Base-by-base conservation (phyloP, 2,329 filamentous ascomycete genomes). In the Chalaropsis ovoidea region DNA sequence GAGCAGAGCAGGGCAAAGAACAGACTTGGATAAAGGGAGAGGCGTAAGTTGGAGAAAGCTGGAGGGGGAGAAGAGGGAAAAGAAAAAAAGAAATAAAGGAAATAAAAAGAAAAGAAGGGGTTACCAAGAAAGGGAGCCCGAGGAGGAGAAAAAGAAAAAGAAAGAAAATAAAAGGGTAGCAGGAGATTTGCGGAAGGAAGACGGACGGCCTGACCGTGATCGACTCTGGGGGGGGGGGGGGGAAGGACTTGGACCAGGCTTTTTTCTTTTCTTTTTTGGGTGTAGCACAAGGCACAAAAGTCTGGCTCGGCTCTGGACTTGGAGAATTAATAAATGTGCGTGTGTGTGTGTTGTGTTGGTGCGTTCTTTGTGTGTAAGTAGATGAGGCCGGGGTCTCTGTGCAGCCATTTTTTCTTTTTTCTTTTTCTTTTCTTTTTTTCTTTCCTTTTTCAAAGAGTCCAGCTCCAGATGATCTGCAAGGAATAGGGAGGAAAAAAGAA, bases 211-310 rank as follows among this genome's bases (percentile, higher is more conserved):
- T 58, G 54, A 19, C 54, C 54, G 54, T 35, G 54, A 58, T 58
- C 54, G 54, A 58, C 54, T 58, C 54, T 58, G 54, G 54, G 43
- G 52, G 27, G 22, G 52, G 27, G 52, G 52, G 52, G 22, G 52
- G 22, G 31, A 11, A 19, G 52, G 27, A 31, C 24, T 19, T 56
- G 54, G 54, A 58, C 54, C 24, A 39, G 54, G 54, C 17, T 39
- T 58, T 58, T 58, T 58, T 54, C 19, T 24, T 58, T 58, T 1
- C 19, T 39, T 58, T 17, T 19, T 58, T 8, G 54, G 17, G 8
- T 35, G 27, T 58, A 58, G 54, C 54, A 58, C 54, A 19, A 47
- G 15, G 27, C 11, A 39, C 24, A 35, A 35, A 15, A n/a, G 17
- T 17, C 22, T n/a, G 27, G 13, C 11, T 31, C 49, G 22, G 22